Conservation (phyloP, 2,329 filamentous ascomycete species). For the Xylaria arbuscula region DNA sequence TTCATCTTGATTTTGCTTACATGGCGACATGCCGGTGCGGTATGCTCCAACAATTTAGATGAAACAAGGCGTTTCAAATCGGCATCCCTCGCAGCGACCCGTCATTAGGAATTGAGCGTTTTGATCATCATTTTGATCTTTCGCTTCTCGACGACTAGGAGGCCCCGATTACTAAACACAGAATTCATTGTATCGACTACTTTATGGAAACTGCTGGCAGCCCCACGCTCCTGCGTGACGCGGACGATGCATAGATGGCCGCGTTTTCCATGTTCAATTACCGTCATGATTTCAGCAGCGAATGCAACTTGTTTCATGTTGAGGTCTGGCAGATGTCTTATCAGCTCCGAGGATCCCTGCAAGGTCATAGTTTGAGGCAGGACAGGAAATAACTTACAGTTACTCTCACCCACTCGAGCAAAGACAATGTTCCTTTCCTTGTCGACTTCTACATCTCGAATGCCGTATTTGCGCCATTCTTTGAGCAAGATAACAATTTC, state of each 20-base stretch:
- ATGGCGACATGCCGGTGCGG: neutral
- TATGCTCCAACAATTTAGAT: neutral
- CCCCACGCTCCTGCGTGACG: slow-evolving; percentile 91
- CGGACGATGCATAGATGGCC: slow-evolving; percentile 82
- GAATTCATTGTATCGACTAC: slow-evolving; percentile 81
- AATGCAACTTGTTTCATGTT: slow-evolving; percentile 89
- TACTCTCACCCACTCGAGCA: slow-evolving; percentile 78
- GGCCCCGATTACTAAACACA: slow-evolving; percentile 71
- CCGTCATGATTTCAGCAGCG: slow-evolving; percentile 86
- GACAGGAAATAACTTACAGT: slow-evolving; percentile 71
- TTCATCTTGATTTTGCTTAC: neutral
- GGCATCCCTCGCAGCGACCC: neutral
- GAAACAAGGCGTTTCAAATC: neutral
- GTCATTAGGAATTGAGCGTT: slow-evolving; percentile 66
- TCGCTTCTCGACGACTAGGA: slow-evolving; percentile 75
- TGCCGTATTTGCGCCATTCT: slow-evolving; percentile 85
- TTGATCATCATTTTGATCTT: slow-evolving; percentile 80
- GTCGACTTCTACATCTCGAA: slow-evolving; percentile 81
- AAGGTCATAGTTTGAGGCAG: neutral
- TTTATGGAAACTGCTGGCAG: slow-evolving; percentile 86
- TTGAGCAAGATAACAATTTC: slow-evolving; percentile 80
- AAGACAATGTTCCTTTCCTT: slow-evolving; percentile 83
- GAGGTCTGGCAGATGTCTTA: slow-evolving; percentile 65
- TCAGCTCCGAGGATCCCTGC: slow-evolving; percentile 22
- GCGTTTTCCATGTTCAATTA: slow-evolving; percentile 84